Evolutionary conservation across 192 early-diverging fungal species (phyloP), one percentile per base, ranked within the genome.

Genomic region (Coemansia sp.): DNA sequence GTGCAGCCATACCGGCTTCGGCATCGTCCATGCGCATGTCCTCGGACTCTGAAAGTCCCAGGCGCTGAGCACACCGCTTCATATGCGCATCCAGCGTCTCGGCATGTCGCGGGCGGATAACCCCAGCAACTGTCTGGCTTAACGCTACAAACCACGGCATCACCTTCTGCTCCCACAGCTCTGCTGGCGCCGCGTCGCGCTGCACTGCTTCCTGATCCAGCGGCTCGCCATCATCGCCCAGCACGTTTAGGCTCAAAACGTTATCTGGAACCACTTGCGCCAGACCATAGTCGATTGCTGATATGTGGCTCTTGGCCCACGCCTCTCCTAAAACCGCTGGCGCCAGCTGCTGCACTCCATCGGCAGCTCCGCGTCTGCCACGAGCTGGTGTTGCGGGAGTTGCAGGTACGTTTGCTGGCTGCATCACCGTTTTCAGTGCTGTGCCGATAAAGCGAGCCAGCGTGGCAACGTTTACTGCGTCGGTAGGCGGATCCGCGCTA

Each of bases 41-140:
- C 43, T 48, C n/a, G 20, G 32, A 23, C 16, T 31, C 40, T 1
- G 12, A 11, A 16, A 56, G 37, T 0, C 51, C 40, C 11, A 45
- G 37, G 41, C 56, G 38, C 12, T 51, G 30, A 1, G 23, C 9
- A 16, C 46, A 18, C 20, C 23, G 40, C 20, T 51, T 30, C 38
- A 74, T 3, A 12, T 51, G 45, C 37, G 21, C 38, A 17, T 50
- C 36, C 48, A 78, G 31, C 18, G 53, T 40, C 32, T 64, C 56
- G 2, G 75, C 75, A 20, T 78, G 75, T n/a, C 75, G 75, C 26
- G 75, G 75, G 0, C 75, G 60, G 18, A 78, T 31, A 1, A 78
- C 55, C 10, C 75, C 75, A 2, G 57, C 20, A 7, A 78, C 69
- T 1, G 69, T 78, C 42, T 78, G 69, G 8, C 50, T 51, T 36